Evolutionary conservation across 257 asterid genomes (phyloP).

Genomic region (Capsicum pubescens): DNA sequence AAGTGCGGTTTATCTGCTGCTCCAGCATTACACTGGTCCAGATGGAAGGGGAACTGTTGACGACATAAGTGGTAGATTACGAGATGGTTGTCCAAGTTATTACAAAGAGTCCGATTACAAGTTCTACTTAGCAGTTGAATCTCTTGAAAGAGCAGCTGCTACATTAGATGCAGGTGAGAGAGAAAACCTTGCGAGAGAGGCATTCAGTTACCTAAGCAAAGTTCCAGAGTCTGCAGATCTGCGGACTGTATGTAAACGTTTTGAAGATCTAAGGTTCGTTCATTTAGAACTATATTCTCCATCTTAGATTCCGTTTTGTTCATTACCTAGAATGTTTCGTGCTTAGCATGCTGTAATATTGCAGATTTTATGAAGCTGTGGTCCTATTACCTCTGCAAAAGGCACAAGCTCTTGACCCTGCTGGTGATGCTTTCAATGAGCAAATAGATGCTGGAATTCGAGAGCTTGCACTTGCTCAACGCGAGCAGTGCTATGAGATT

Average conservation of each 20-base stretch:
- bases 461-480: slow-evolving; percentile 79
- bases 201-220: slow-evolving; percentile 79
- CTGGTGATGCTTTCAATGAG: slow-evolving; percentile 87
- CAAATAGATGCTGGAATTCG: slow-evolving; percentile 75
- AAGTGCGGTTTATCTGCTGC: slow-evolving; percentile 40
- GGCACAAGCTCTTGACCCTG: slow-evolving; percentile 91
- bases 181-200: slow-evolving; percentile 86
- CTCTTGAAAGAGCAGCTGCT: slow-evolving; percentile 90
- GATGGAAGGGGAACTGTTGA: slow-evolving; percentile 99
- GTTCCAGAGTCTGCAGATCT: slow-evolving; percentile 92
- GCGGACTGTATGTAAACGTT: slow-evolving; percentile 87
- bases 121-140: slow-evolving; percentile 93
- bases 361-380: slow-evolving; percentile 98
- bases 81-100: slow-evolving; percentile 96
- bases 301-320: slow-evolving; percentile 26
- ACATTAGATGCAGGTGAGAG: slow-evolving; percentile 71
- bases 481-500: slow-evolving; percentile 90
- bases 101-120: slow-evolving; percentile 91
- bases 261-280: slow-evolving; percentile 91
- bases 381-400: slow-evolving; percentile 89
- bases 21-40: slow-evolving; percentile 97
- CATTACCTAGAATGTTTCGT: slow-evolving; percentile 21
- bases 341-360: slow-evolving; percentile 39
- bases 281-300: slow-evolving; percentile 24
- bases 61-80: slow-evolving; percentile 81